These are phyloP conservation scores for Simmondsia chinensis DNA, from an alignment of 148 eudicot species.

Conservation along the genomic window DNA sequence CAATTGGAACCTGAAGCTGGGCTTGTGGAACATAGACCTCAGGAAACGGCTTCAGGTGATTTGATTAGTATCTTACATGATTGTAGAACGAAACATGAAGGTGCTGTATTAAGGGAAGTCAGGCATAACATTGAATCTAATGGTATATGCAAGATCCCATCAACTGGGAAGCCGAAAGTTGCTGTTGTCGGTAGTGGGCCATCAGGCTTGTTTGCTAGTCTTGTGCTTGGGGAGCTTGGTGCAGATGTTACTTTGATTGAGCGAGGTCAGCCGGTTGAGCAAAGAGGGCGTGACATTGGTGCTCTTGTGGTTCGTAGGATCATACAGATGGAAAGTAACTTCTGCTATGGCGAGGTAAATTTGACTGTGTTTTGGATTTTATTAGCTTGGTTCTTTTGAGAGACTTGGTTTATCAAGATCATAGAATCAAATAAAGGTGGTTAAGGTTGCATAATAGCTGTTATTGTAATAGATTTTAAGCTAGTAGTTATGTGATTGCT, in stretches of 20 bases:
- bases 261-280: constrained; percentile 93
- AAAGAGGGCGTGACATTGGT: constrained; percentile 97
- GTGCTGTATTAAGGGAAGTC: constrained; percentile 17
- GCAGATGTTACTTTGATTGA: constrained; percentile 90
- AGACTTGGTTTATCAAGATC: no score
- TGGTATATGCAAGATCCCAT: constrained; percentile 16
- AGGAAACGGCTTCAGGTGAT: constrained; percentile 41
- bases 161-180: constrained; percentile 52
- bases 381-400: no score
- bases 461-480: no score
- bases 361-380: constrained; percentile 12
- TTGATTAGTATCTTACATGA: constrained; percentile 36
- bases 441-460: no score
- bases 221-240: constrained; percentile 95
- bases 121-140: constrained; percentile 11
- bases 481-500: no score
- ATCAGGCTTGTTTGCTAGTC: constrained; percentile 87
- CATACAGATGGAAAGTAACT: constrained; percentile 90
- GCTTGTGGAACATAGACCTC: constrained; percentile 52
- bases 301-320: constrained; percentile 86
- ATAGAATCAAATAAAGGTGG: no score
- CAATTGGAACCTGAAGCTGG: constrained; percentile 70
- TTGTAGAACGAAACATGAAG: constrained; percentile 29
- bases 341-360: constrained; percentile 98
- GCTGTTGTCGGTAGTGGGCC: constrained; percentile 98